Evolutionary conservation across 2,329 filamentous ascomycete species (phyloP), one percentile per base, ranked within the genome.

Genomic region (Alternaria brassicicola): DNA sequence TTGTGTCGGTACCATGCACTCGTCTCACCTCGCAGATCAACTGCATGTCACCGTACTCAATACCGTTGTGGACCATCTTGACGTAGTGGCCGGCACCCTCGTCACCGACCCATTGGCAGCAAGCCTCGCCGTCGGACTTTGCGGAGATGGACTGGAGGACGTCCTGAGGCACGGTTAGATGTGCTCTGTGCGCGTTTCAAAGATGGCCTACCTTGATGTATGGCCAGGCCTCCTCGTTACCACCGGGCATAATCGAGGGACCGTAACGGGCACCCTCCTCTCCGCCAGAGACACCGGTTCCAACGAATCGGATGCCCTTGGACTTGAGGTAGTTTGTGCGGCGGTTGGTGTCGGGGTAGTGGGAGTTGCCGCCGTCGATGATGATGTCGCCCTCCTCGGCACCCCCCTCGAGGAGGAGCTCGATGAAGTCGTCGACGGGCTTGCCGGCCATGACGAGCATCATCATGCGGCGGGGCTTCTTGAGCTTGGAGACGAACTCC

Each of bases 51-150:
- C 95, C 95, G 80, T 99, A 99, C 85, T 99, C 95, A 75, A 99
- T 99, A 87, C 95, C 95, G 84, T 99, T 99, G 90, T 99, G 95
- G 66, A 99, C 95, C 95, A 99, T 99, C 91, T 99, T 99, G 86
- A 99, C 94, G 86, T 97, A 99, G 89, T 99, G 95, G 74, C 95
- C 95, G 83, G 95, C 92, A 88, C 95, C 95, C 82, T 98, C 93
- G 83, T 98, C 95, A 84, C 95, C 95, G 75, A 99, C 95, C 95
- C 95, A 99, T 83, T 99, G 95, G 79, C 95, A 99, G 89, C 95
- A 99, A 68, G 95, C 84, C 87, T 99, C 95, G 75, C 89, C 89
- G 76, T 97, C 94, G 81, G 91, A 96, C 89, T 99, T 98, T 81
- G 95, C 95, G 66, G 95, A 87, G 79, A 99, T 97, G 84, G 88